Evolutionary conservation across 768 basidiomycete species (phyloP), one percentile per base, ranked within the genome.

Genomic region (Hericium alpestre): DNA sequence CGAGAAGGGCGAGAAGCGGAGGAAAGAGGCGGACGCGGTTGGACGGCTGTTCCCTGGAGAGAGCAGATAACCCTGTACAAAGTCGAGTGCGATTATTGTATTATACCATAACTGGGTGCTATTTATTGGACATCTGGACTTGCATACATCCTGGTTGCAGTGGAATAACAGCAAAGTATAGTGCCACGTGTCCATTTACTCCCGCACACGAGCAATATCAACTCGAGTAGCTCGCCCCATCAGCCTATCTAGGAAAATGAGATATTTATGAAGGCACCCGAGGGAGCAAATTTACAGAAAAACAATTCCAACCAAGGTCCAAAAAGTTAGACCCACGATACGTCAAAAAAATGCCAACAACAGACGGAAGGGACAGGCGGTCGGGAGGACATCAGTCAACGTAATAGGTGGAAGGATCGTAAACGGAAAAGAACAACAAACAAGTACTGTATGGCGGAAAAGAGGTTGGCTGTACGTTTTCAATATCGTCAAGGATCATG

Each of bases 21-120:
- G 83, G 63, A 89, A 79, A 65, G 88, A 92, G 69, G 87, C 87
- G 25, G 89, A 91, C 55, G 78, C 80, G 18, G 79, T 93, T 49
- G 85, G 87, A 20, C 76, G 87, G 61, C 67, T 90, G 54, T 86
- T 82, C 68, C 86, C 84, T 50, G 84, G 83, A 20, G 83, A 86
- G 71, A 80, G 74, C 56, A 77, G 81, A 56, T 83, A 67, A 75
- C 38, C 16, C 8, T 38, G 39, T 40, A 11, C 20, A 32, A 1
- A n/a, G 38, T 22, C n/a, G 53, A 49, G 22, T 20, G 23, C 3
- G 12, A 16, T 12, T 15, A 7, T 51, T 25, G 49, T 51, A 27
- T 51, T 51, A 4, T 38, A 27, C 32, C 52, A 18, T 11, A 18
- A 22, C 43, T 15, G 8, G 11, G 9, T 25, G 38, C 32, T 5